Evolutionary conservation across 2,329 filamentous ascomycete genomes (phyloP).

Genomic region (Botrytis tulipae): DNA sequence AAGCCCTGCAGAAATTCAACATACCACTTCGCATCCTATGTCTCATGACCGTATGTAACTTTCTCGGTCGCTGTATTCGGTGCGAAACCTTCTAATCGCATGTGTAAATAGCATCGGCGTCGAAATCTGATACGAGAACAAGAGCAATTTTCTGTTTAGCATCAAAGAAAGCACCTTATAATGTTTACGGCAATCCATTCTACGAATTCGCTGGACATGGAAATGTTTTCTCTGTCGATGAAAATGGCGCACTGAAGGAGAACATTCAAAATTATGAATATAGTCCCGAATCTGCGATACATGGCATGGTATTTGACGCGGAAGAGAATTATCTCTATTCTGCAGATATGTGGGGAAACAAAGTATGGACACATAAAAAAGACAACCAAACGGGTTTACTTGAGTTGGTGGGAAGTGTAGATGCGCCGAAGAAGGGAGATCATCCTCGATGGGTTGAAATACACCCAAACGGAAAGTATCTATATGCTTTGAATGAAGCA

Average conservation of each 20-base stretch:
- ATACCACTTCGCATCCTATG: conserved; percentile 39
- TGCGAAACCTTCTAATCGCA: conserved; percentile 19
- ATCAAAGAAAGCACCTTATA: conserved; percentile 72
- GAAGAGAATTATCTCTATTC: conserved; percentile 74
- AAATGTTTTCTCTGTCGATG: conserved; percentile 67
- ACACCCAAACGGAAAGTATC: conserved; percentile 71
- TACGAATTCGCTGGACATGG: conserved; percentile 82
- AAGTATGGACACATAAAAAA: conserved; percentile 82
- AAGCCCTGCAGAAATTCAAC: conserved; percentile 71
- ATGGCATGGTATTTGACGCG: conserved; percentile 79
- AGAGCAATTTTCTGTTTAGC: conserved; percentile 87
- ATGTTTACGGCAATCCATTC: conserved; percentile 87
- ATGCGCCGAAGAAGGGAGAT: conserved; percentile 68
- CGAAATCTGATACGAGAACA: conserved; percentile 71
- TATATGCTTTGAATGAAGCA: conserved; percentile 88
- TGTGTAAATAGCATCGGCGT: conserved; percentile 54
- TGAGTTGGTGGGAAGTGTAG: conserved; percentile 67
- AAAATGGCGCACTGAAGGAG: conserved; percentile 54
- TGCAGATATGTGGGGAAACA: conserved; percentile 74
- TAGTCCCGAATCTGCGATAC: conserved; percentile 67
- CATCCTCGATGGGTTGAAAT: conserved; percentile 89
- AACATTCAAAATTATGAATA: conserved; percentile 75
- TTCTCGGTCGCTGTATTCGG: conserved; percentile 42
- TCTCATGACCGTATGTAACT: conserved; percentile 44
- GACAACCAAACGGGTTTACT: conserved; percentile 58